Evolutionary conservation across 2,329 filamentous ascomycete species (phyloP), one percentile per base, ranked within the genome.

Genomic region (Exophiala viscosa): DNA sequence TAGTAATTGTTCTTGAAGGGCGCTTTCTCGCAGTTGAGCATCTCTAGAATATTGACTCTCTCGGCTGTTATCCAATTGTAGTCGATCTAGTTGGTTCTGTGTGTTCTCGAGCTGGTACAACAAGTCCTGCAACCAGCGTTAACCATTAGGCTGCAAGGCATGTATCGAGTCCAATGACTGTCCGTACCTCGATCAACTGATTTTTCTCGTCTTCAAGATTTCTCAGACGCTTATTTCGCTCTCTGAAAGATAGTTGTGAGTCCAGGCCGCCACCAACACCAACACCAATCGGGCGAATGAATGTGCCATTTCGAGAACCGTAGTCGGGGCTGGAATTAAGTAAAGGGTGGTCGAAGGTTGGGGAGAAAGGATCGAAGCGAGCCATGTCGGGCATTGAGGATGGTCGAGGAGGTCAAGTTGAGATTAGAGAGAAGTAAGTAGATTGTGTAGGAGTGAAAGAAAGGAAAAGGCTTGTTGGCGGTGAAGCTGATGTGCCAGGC

Each of bases 11-110:
- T 75, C 67, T 66, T 74, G 74, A 57, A 76, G 64, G 54, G 74
- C 68, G 60, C 73, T 70, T 54, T 76, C 73, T 58, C 73, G 71
- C 43, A 73, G 62, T 57, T 76, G 73, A 52, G 72, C 71, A 58
- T 76, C 73, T 53, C 73, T 71, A 60, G 75, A 76, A 64, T 73
- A 75, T 49, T 70, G 69, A 35, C 68, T 71, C 62, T 76, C 74
- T 46, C 74, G 69, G 55, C 73, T 72, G 67, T 74, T 72, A 39
- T 76, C 74, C 17, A 76, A 64, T 54, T 64, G 54, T 32, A 60
- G 41, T 39, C 52, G 45, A 38, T 60, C 57, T 13, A 62, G 54
- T 14, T 62, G 72, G 66, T 60, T 73, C 66, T 65, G 69, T 67
- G 50, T 73, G 62, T 52, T 66, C 61, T 74, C 73, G 45, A 77